Conservation (phyloP, 257 asterid genomes). For the Henckelia pumila region DNA sequence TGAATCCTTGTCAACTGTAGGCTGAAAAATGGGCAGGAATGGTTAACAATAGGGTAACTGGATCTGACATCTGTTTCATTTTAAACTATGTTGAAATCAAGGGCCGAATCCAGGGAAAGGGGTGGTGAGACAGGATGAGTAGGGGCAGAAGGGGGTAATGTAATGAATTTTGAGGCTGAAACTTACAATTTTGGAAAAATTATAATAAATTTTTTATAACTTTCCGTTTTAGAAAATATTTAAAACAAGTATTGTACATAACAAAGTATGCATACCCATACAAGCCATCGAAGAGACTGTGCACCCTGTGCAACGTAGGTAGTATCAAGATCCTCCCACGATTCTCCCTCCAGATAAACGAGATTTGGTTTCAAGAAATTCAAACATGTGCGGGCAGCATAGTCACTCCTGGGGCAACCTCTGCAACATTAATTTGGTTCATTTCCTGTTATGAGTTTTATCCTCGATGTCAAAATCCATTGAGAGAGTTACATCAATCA, state of each 20-base stretch:
- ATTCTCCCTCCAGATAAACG: conserved; percentile 62
- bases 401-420: conserved; percentile 74
- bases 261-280: conserved; percentile 60
- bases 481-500: conserved; percentile 24
- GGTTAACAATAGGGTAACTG: conserved; percentile 10
- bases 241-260: neutral
- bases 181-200: neutral
- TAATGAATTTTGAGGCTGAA: neutral
- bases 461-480: conserved; percentile 46
- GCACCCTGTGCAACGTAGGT: conserved; percentile 55
- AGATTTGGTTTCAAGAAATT: conserved; percentile 63
- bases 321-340: conserved; percentile 96
- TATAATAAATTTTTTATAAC: too few species aligned
- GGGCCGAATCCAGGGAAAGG: neutral
- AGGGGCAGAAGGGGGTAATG: too few species aligned
- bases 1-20: conserved; percentile 69
- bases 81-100: conserved; percentile 1
- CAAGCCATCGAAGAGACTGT: conserved; percentile 86
- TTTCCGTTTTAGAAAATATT: too few species aligned
- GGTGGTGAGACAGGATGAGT: too few species aligned
- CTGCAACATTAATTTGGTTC: conserved; percentile 78
- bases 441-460: conserved; percentile 57
- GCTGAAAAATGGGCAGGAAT: conserved; percentile 41
- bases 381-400: conserved; percentile 64
- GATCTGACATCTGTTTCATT: neutral